Evolutionary conservation across 2,329 filamentous ascomycete genomes (phyloP).

Genomic region (Biscogniauxia marginata): DNA sequence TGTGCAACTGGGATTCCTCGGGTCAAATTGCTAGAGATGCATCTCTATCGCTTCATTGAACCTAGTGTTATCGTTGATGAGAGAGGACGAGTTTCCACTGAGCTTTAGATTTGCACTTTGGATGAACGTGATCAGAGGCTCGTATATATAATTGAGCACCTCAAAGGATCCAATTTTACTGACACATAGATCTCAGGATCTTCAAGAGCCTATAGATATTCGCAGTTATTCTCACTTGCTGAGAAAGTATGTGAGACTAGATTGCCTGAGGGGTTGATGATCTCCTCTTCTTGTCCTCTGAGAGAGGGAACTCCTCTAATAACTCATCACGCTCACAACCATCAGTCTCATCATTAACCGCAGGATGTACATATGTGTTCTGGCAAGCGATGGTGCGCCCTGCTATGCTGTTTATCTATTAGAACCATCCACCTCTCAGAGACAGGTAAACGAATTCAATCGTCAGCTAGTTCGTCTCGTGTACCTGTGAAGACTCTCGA

Average conservation of each 20-base stretch:
- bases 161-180: background rate
- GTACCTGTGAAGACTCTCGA: slow-evolving; percentile 8
- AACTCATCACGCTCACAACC: background rate
- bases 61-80: background rate
- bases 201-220: too few species aligned
- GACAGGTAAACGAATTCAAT: background rate
- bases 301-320: background rate
- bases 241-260: background rate
- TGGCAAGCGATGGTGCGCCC: background rate
- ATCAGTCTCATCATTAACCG: background rate
- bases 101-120: background rate
- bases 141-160: too few species aligned
- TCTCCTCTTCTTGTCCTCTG: background rate
- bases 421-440: background rate
- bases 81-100: background rate
- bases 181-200: too few species aligned
- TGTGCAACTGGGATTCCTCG: background rate
- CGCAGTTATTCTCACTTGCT: background rate
- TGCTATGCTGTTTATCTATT: background rate
- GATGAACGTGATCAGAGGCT: background rate
- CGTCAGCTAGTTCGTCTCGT: slow-evolving; percentile 1
- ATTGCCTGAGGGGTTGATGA: background rate
- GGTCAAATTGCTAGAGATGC: background rate
- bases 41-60: background rate
- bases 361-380: background rate